Evolutionary conservation across 257 asterid genomes (phyloP).

Genomic region (Solanum tarapatanum): DNA sequence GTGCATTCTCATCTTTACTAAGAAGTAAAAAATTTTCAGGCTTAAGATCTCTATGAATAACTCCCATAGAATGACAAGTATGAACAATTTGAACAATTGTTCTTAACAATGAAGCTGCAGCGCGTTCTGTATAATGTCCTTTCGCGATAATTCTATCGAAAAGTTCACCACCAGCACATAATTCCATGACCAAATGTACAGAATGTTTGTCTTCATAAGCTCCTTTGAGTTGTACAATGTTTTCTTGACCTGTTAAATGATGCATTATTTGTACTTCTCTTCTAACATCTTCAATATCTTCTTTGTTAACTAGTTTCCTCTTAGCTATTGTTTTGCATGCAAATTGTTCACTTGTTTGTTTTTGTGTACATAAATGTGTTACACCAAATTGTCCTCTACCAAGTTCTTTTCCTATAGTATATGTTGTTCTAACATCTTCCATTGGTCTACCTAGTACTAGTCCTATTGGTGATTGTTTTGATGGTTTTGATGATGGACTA

Average conservation of each 20-base stretch:
- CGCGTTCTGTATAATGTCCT: slow-evolving; percentile 78
- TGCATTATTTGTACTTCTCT: slow-evolving; percentile 92
- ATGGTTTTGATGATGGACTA: slow-evolving; percentile 13
- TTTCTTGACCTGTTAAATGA: slow-evolving; percentile 64
- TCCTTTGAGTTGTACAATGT: slow-evolving; percentile 69
- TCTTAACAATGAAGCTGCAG: slow-evolving; percentile 66
- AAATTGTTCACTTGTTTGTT: slow-evolving; percentile 53
- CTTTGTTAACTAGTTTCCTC: slow-evolving; percentile 64
- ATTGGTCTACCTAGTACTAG: slow-evolving; percentile 69
- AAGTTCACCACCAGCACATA: slow-evolving; percentile 89
- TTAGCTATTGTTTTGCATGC: slow-evolving; percentile 89
- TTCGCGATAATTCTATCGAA: slow-evolving; percentile 74
- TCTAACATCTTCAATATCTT: slow-evolving; percentile 73
- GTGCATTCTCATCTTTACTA: slow-evolving; percentile 60
- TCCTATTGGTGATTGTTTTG: slow-evolving; percentile 36
- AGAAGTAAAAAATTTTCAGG: slow-evolving; percentile 77
- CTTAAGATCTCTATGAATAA: slow-evolving; percentile 83
- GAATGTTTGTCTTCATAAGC: slow-evolving; percentile 83
- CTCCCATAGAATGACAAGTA: slow-evolving; percentile 83
- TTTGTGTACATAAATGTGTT: slow-evolving; percentile 60
- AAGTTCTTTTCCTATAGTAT: slow-evolving; percentile 71
- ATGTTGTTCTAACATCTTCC: slow-evolving; percentile 50
- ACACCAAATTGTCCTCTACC: slow-evolving; percentile 89
- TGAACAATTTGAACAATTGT: slow-evolving; percentile 78
- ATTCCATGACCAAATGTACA: slow-evolving; percentile 75